Evolutionary conservation across 306 rosid genomes (phyloP).

Genomic region (Myrica gale): DNA sequence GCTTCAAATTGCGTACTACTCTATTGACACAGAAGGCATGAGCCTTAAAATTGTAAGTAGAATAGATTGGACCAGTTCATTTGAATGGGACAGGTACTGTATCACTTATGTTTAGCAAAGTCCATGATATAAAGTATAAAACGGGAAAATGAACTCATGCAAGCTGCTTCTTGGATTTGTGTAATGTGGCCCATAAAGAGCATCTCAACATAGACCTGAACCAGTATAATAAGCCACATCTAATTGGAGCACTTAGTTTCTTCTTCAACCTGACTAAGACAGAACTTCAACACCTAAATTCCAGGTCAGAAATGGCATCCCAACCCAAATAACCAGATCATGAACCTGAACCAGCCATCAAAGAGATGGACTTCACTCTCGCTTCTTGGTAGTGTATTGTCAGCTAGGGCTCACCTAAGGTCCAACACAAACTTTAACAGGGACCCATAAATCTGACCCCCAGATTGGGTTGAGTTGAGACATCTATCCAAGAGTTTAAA

Average conservation of each 20-base stretch:
- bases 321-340: neutral
- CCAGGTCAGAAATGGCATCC: neutral
- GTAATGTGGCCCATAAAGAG: neutral
- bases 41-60: neutral
- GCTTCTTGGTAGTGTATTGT: neutral
- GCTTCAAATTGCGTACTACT: neutral
- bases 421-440: neutral
- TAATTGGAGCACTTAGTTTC: neutral
- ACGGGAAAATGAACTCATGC: neutral
- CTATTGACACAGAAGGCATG: neutral
- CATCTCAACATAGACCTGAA: constrained; percentile 8
- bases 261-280: neutral
- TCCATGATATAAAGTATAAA: constrained; percentile 11
- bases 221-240: neutral
- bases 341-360: neutral
- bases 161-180: constrained; percentile 6
- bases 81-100: neutral
- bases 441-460: neutral
- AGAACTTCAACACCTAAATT: neutral
- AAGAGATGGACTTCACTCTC: neutral
- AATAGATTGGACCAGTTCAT: neutral
- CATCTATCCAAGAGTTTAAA: neutral
- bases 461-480: neutral
- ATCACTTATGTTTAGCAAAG: neutral
- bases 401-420: neutral